A percentile compares a stretch with the other conserved stretches of the same genome.
phyloP scores from a whole-genome alignment of 225 moss, liverwort and hornwort species.

The Climacium dendroides region DNA sequence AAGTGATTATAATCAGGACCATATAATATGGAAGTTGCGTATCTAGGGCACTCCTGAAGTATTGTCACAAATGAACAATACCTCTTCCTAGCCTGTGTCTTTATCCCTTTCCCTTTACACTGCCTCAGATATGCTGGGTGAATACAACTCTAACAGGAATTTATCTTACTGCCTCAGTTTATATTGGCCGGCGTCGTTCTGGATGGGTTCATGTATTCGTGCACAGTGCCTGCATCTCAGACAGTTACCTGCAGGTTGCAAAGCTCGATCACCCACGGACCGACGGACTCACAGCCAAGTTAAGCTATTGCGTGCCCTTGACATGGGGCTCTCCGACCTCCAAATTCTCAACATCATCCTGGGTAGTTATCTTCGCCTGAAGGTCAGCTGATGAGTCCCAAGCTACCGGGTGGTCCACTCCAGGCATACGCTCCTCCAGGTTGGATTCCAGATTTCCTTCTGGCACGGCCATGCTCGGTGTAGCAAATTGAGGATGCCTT shows the following conservation, averaged over 20 bases:
- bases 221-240: not conserved
- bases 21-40: too few species aligned
- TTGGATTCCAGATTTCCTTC: not conserved
- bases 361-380: rapidly evolving
- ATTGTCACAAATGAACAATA: not conserved
- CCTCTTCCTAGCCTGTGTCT: not conserved
- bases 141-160: not conserved
- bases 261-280: not conserved
- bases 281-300: not conserved
- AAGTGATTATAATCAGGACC: too few species aligned
- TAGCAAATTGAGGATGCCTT: not conserved
- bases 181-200: too few species aligned
- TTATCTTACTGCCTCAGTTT: too few species aligned
- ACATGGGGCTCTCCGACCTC: not conserved
- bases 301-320: not conserved
- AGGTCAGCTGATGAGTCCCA: not conserved
- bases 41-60: too few species aligned
- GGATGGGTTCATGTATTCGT: not conserved
- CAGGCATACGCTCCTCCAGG: not conserved
- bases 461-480: not conserved
- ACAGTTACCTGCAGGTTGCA: not conserved
- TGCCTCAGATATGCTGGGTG: not conserved
- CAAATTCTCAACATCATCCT: not conserved
- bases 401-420: not conserved
- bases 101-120: not conserved